Evolutionary conservation across 495 filamentous ascomycete species (phyloP), one percentile per base, ranked within the genome.

Genomic region (Xylaria bambusicola): DNA sequence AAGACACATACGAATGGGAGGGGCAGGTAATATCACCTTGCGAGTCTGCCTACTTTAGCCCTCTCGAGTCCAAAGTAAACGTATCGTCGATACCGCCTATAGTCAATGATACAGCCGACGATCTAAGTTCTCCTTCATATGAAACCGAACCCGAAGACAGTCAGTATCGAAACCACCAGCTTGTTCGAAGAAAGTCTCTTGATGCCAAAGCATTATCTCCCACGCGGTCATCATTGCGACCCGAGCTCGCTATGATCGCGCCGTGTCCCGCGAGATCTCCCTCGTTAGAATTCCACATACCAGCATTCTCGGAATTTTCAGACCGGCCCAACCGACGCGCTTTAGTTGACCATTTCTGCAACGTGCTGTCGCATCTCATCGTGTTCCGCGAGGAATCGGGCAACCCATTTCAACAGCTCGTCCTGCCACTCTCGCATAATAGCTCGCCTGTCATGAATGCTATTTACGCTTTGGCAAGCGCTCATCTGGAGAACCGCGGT

Each of bases 321-420:
- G 72, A 76, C 20, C 79, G 73, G 31, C 77, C 75, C 31, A 84
- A 83, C 61, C 77, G 82, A 29, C 73, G 84, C 38, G 80, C 75
- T 20, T 68, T 86, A 26, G 73, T 87, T 23, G 81, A 85, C 63
- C 83, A 87, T 68, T 86, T 86, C 63, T 84, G 83, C 72, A 84
- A 84, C 59, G 81, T 86, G 23, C 61, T 86, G 38, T 85, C 82
- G 8, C 84, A 85, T 67, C 71, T 85, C 31, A 84, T 87, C 31
- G 84, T 86, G 6, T 84, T 87, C 55, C 80, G 83, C 40, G 84
- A 87, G 57, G 83, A 86, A 57, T 77, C 78, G 1, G 84, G 82
- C 41, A 87, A 87, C 52, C 83, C 84, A 0, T 86, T 87, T 63
- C 79, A 84, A 53, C 84, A 85, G 62, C 66, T 85, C 46, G 79